Conservation (phyloP, 2,329 filamentous ascomycete species). For the Rhinocladiella similis region DNA sequence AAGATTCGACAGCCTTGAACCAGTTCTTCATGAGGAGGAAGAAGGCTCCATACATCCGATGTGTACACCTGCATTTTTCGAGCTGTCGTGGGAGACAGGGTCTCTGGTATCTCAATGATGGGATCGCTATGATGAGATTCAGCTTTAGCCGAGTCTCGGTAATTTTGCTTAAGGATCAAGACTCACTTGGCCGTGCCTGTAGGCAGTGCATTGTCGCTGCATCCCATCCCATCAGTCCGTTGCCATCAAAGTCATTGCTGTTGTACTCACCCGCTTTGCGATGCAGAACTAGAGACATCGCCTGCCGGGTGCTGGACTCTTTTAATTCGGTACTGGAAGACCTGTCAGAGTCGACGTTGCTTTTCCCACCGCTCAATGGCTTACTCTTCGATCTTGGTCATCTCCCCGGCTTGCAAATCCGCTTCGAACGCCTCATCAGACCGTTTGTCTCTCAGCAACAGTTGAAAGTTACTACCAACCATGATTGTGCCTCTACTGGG, state of each 20-base stretch:
- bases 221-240: too few species aligned
- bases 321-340: neutral
- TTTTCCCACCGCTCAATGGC: too few species aligned
- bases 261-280: neutral
- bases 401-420: neutral
- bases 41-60: neutral
- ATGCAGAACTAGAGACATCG: too few species aligned
- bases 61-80: neutral
- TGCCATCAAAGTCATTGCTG: neutral
- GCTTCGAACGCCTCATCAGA: too few species aligned
- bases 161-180: too few species aligned
- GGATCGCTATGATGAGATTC: neutral
- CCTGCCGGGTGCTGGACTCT: neutral
- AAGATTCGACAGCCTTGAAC: constrained; percentile 4
- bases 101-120: neutral
- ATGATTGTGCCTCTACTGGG: constrained; percentile 1
- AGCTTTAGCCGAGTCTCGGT: neutral
- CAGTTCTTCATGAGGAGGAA: constrained; percentile 6
- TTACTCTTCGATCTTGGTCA: neutral
- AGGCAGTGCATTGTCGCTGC: too few species aligned
- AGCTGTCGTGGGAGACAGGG: neutral
- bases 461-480: neutral
- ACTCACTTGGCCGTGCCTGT: too few species aligned
- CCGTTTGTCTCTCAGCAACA: neutral
- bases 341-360: neutral